Evolutionary conservation across 768 basidiomycete species (phyloP).

Genomic region (Trametes coccinea): DNA sequence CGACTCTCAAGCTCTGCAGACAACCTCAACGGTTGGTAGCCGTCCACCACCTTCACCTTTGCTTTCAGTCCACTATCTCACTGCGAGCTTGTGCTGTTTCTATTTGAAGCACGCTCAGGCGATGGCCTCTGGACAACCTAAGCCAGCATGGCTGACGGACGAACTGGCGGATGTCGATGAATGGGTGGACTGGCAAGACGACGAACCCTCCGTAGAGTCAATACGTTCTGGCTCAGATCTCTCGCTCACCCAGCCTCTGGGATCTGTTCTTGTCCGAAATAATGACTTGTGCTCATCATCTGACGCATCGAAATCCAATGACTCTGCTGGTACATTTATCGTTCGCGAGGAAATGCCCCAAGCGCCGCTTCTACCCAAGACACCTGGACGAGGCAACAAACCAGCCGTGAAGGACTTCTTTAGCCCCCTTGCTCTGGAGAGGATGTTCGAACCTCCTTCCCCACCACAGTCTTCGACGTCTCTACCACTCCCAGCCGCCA

Average conservation of each 20-base stretch:
- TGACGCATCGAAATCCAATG: slow-evolving; percentile 33
- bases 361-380: slow-evolving; percentile 60
- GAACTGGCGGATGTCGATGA: slow-evolving; percentile 77
- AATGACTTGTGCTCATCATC: slow-evolving; percentile 32
- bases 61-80: not conserved
- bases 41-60: not conserved
- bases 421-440: slow-evolving; percentile 82
- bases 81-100: not conserved
- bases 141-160: slow-evolving; percentile 84
- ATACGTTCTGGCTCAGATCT: slow-evolving; percentile 29
- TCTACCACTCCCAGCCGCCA: slow-evolving; percentile 4
- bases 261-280: slow-evolving; percentile 44
- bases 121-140: slow-evolving; percentile 12
- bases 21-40: not conserved
- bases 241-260: slow-evolving; percentile 48
- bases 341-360: slow-evolving; percentile 67
- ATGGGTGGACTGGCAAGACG: slow-evolving; percentile 72
- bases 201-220: slow-evolving; percentile 37
- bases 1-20: not conserved
- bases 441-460: slow-evolving; percentile 93
- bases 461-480: slow-evolving; percentile 46
- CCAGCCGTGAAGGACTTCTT: slow-evolving; percentile 79
- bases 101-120: not conserved
- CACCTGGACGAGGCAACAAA: slow-evolving; percentile 63
- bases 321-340: slow-evolving; percentile 67